phyloP scores from a whole-genome alignment of 1,284 basidiomycete species.

The Vanrija pseudolonga region DNA sequence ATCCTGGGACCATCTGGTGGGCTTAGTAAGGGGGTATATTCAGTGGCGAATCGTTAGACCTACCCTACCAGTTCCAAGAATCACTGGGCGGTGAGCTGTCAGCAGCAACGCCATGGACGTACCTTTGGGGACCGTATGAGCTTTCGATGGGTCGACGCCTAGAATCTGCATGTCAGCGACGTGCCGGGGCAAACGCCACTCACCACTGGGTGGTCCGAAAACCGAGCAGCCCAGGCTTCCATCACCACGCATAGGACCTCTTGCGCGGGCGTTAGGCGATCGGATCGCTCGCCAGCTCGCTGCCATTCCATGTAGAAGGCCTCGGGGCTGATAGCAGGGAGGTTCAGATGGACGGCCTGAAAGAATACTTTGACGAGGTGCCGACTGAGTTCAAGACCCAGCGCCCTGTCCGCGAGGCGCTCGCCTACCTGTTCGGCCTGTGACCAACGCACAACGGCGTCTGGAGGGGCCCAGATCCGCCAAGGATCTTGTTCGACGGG shows the following conservation, averaged over 20 bases:
- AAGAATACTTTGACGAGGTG: slow-evolving; percentile 36
- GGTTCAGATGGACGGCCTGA: slow-evolving; percentile 31
- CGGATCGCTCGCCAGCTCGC: slow-evolving; percentile 30
- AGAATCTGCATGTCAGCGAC: slow-evolving; percentile 16
- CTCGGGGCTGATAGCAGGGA: slow-evolving; percentile 38
- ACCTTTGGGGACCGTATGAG: neutral
- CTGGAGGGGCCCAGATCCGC: slow-evolving; percentile 15
- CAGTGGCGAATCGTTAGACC: slow-evolving; percentile 1
- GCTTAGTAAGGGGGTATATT: neutral
- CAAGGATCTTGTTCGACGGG: slow-evolving; percentile 9
- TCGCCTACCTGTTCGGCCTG: slow-evolving; percentile 26
- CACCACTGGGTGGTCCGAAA: slow-evolving; percentile 39
- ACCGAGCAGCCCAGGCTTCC: slow-evolving; percentile 41
- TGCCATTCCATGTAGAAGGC: slow-evolving; percentile 37
- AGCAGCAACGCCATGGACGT: neutral
- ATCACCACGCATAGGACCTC: slow-evolving; percentile 38
- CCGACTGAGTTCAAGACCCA: slow-evolving; percentile 29
- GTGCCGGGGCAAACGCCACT: neutral
- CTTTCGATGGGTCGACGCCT: slow-evolving; percentile 15
- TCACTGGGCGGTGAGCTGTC: slow-evolving; percentile 18
- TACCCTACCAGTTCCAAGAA: slow-evolving; percentile 23
- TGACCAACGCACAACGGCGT: slow-evolving; percentile 19
- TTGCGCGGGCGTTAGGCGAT: slow-evolving; percentile 31
- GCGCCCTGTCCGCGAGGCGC: slow-evolving; percentile 28
- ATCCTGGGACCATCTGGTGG: neutral